Percentiles rank a stretch among this genome's conserved stretches.
Conservation (phyloP, 2,329 filamentous ascomycete genomes). For the Tolypocladium ovalisporum region DNA sequence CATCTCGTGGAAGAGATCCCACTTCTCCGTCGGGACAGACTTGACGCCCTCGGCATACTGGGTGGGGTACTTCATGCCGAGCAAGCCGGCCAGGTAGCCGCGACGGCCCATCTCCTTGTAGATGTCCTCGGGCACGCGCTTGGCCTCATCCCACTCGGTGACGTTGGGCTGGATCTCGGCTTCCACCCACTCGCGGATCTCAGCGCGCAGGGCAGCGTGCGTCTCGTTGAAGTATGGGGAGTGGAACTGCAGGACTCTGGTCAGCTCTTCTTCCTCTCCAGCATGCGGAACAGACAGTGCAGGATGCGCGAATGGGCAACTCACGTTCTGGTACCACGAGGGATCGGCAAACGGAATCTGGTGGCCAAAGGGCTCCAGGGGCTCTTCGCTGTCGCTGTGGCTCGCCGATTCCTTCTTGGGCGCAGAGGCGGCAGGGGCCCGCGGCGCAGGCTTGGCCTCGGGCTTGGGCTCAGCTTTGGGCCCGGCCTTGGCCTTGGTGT, state of each 20-base stretch:
- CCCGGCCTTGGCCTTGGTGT: constrained; percentile 70
- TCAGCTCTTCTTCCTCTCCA: background rate
- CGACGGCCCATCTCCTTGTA: constrained; percentile 93
- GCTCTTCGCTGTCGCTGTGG: constrained; percentile 45
- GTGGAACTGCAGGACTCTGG: constrained; percentile 56
- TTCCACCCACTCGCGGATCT: constrained; percentile 88
- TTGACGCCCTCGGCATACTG: constrained; percentile 64
- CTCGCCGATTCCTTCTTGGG: constrained; percentile 20
- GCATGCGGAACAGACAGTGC: background rate
- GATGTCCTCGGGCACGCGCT: constrained; percentile 75
- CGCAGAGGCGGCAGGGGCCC: constrained; percentile 16
- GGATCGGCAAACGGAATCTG: constrained; percentile 89
- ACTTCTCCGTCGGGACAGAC: constrained; percentile 75
- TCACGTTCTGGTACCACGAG: constrained; percentile 85
- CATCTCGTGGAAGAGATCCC: constrained; percentile 98
- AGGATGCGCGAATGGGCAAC: constrained; percentile 24
- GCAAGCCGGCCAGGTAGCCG: constrained; percentile 84
- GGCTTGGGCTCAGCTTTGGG: constrained; percentile 33
- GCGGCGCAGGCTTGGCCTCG: constrained; percentile 25
- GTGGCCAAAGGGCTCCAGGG: constrained; percentile 75
- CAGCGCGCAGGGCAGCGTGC: constrained; percentile 80
- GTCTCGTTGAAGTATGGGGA: constrained; percentile 95
- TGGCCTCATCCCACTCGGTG: constrained; percentile 93
- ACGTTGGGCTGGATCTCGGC: constrained; percentile 82
- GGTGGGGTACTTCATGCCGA: constrained; percentile 73